Conservation (phyloP, 345 rosid genomes). For the Melaleuca quinquenervia region DNA sequence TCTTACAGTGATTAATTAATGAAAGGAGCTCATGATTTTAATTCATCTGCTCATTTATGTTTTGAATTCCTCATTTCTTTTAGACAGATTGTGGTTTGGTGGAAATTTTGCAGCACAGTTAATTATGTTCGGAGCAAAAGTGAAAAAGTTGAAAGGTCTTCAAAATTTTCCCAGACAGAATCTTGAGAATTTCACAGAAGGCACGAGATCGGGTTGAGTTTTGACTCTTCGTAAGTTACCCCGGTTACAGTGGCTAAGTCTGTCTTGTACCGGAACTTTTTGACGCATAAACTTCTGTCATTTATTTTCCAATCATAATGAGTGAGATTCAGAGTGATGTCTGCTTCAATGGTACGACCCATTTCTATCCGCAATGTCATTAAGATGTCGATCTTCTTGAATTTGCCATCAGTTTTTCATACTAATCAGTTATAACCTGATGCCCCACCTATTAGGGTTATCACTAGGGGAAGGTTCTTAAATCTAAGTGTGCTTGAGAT, state of each 20-base stretch:
- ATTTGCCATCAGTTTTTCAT: not conserved
- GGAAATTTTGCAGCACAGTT: not conserved
- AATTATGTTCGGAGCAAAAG: not conserved
- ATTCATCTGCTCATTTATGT: not conserved
- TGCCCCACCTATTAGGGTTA: not conserved
- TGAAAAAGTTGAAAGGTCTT: not conserved
- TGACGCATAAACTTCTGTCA: not conserved
- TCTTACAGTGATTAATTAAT: constrained; percentile 5
- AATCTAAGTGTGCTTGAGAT: not conserved
- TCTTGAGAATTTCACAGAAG: not conserved
- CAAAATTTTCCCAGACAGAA: not conserved
- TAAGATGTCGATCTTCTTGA: not conserved
- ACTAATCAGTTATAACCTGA: not conserved
- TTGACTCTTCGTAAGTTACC: not conserved
- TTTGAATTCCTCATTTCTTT: not conserved
- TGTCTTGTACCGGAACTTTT: not conserved
- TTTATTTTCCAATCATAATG: not conserved
- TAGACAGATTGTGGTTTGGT: not conserved
- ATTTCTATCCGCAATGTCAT: not conserved
- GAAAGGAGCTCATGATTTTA: not conserved
- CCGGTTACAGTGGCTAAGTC: not conserved
- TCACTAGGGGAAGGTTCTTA: not conserved
- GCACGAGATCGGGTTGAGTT: not conserved
- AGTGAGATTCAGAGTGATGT: not conserved
- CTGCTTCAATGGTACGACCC: not conserved